phyloP scores from a whole-genome alignment of 768 basidiomycete genomes.

The Daedalea quercina region DNA sequence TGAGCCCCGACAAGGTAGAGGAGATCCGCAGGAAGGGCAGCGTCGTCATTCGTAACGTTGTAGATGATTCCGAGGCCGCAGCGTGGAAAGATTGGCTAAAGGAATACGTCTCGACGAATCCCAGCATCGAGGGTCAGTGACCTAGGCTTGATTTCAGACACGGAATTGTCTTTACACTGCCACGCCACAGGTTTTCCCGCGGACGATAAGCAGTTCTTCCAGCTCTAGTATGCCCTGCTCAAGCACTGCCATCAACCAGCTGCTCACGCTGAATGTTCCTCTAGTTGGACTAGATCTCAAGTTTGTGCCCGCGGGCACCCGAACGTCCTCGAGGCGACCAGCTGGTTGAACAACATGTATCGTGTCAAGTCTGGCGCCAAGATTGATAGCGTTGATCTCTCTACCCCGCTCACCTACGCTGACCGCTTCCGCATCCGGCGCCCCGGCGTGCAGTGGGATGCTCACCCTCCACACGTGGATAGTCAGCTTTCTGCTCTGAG shows the following conservation, averaged over 20 bases:
- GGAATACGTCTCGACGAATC: conserved; percentile 51
- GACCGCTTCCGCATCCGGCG: conserved; percentile 71
- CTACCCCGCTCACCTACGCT: conserved; percentile 59
- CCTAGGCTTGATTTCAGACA: not conserved
- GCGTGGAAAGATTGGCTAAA: conserved; percentile 52
- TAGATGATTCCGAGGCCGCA: conserved; percentile 47
- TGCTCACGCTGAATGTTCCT: too few species aligned
- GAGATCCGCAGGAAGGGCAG: conserved; percentile 51
- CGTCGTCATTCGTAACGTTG: conserved; percentile 56
- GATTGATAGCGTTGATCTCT: conserved; percentile 52
- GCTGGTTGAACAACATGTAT: conserved; percentile 64
- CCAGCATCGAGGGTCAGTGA: conserved; percentile 47
- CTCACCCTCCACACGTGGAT: conserved; percentile 49
- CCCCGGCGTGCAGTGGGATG: conserved; percentile 51
- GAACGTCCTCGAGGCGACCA: conserved; percentile 48
- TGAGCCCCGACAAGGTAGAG: conserved; percentile 40
- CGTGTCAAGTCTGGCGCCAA: conserved; percentile 31
- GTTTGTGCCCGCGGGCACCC: conserved; percentile 64
- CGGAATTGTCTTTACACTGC: not conserved
- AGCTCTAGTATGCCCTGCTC: conserved; percentile 63
- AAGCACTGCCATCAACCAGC: too few species aligned
- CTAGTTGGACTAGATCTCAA: conserved; percentile 46
- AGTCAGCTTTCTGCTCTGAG: conserved; percentile 23
- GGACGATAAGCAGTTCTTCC: conserved; percentile 65
- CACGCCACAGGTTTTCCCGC: conserved; percentile 41